phyloP scores from a whole-genome alignment of 1,284 basidiomycete species.

The Moesziomyces sp. region DNA sequence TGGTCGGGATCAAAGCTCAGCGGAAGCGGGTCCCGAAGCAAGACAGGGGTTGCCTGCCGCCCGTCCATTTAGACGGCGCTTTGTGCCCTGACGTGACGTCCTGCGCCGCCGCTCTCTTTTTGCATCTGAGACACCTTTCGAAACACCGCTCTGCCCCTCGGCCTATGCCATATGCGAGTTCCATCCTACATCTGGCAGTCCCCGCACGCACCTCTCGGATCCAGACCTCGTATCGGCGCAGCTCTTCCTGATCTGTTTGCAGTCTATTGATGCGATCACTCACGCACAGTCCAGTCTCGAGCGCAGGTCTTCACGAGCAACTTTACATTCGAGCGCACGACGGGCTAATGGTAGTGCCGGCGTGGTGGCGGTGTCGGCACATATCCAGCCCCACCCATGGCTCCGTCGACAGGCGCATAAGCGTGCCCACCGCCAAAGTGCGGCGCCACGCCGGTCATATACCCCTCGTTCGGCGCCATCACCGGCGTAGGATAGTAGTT shows the following conservation, averaged over 20 bases:
- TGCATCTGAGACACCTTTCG: not conserved
- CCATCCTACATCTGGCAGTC: not conserved
- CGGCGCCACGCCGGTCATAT: not conserved
- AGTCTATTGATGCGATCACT: no score
- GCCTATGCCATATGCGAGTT: not conserved
- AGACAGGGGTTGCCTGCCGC: not conserved
- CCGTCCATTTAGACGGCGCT: no score
- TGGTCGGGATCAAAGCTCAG: not conserved
- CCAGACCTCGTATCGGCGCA: no score
- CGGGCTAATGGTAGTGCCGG: not conserved
- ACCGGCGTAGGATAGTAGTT: conserved; percentile 35
- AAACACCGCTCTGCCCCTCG: not conserved
- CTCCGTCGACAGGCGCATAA: not conserved
- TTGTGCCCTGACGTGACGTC: not conserved
- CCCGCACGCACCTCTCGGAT: no score
- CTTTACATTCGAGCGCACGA: no score
- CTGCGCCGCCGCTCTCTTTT: not conserved
- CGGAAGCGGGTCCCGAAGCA: not conserved
- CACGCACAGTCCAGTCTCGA: not conserved
- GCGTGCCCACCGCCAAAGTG: not conserved
- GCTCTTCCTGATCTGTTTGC: no score
- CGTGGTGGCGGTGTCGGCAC: not conserved
- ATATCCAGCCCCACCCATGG: not conserved
- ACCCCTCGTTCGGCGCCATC: conserved; percentile 12
- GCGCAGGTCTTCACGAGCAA: not conserved